These are phyloP conservation scores for Trichoderma afroharzianum DNA, from an alignment of 2,329 filamentous ascomycete genomes.

Conservation along the genomic window DNA sequence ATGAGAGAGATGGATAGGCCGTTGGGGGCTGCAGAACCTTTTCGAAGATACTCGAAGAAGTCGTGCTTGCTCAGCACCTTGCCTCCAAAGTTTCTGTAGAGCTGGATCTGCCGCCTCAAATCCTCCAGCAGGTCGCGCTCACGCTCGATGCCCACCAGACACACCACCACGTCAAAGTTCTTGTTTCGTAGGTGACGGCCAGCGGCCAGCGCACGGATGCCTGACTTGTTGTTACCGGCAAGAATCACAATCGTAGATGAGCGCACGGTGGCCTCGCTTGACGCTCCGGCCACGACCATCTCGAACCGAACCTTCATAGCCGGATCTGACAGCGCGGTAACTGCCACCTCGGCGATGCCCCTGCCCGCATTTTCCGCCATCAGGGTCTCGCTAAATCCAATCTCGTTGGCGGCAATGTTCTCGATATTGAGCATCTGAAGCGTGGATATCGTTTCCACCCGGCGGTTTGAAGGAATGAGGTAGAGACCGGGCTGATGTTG, in stretches of 20 bases:
- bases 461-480: conserved; percentile 51
- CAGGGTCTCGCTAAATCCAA: conserved; percentile 82
- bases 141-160: conserved; percentile 79
- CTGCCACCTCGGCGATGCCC: conserved; percentile 79
- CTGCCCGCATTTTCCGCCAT: conserved; percentile 89
- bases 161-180: conserved; percentile 74
- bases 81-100: conserved; percentile 81
- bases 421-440: conserved; percentile 90
- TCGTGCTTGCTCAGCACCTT: conserved; percentile 61
- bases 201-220: conserved; percentile 78
- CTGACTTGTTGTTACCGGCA: conserved; percentile 93
- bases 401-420: conserved; percentile 81
- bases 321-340: conserved; percentile 63
- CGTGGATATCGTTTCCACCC: conserved; percentile 62
- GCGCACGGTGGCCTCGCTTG: conserved; percentile 29
- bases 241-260: conserved; percentile 63
- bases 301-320: conserved; percentile 53
- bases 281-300: conserved; percentile 39
- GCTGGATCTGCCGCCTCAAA: conserved; percentile 73
- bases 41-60: conserved; percentile 57
- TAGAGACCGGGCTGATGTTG: conserved; percentile 48
- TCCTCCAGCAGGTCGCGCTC: conserved; percentile 78
- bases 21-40: conserved; percentile 36
- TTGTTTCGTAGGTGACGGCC: conserved; percentile 84
- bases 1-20: conserved; percentile 69